A percentile compares a stretch with the other conserved stretches of the same genome.
Evolutionary conservation across 805 yeast genomes (phyloP).

Genomic region (Suhomyces faveliae): DNA sequence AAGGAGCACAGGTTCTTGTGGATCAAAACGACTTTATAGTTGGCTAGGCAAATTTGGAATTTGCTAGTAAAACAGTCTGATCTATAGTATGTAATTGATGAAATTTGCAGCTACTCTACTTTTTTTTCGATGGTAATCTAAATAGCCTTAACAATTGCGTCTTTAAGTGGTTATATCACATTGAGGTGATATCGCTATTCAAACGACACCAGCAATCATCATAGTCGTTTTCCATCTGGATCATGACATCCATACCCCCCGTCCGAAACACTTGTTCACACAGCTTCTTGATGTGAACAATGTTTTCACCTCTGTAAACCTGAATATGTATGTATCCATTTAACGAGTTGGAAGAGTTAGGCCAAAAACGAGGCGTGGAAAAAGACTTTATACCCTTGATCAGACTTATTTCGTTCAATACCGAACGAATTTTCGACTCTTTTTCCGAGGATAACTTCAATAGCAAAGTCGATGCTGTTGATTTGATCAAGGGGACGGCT

Average conservation of each 20-base stretch:
- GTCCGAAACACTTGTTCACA: conserved; percentile 54
- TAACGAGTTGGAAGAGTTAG: conserved; percentile 31
- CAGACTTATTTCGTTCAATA: conserved; percentile 63
- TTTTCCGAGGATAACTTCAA: conserved; percentile 58
- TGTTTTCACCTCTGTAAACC: conserved; percentile 62
- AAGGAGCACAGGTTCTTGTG: no score
- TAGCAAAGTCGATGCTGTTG: conserved; percentile 73
- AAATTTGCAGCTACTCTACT: no score
- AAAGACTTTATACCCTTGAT: conserved; percentile 82
- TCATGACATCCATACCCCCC: conserved; percentile 52
- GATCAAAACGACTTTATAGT: no score
- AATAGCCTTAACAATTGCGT: no score
- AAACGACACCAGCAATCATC: conserved; percentile 68
- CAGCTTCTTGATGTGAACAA: conserved; percentile 56
- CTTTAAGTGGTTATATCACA: not conserved
- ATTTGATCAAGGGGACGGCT: conserved; percentile 77
- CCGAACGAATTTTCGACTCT: conserved; percentile 61
- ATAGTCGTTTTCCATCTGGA: conserved; percentile 66
- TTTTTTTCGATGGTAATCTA: no score
- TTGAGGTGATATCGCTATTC: conserved; percentile 1
- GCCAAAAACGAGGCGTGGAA: conserved; percentile 92
- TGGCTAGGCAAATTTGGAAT: no score
- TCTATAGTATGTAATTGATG: no score
- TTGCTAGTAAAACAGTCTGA: no score
- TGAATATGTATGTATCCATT: conserved; percentile 83